Percentiles rank a stretch among this genome's conserved stretches.
These are phyloP conservation scores for Gossypium longicalyx DNA, from an alignment of 345 rosid species.

Conservation along the genomic window DNA sequence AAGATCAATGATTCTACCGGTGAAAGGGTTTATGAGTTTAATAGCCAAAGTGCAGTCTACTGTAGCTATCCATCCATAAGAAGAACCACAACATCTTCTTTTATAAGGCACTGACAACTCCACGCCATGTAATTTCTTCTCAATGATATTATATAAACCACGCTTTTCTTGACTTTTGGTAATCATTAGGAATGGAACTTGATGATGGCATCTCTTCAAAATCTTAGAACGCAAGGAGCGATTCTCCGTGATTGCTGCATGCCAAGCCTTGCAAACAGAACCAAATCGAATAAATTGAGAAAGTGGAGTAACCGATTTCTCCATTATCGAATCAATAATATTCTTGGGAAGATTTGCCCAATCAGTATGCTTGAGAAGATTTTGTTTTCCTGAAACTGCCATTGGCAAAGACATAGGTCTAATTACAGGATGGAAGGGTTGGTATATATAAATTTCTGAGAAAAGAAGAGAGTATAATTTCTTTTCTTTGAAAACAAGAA, in stretches of 20 bases:
- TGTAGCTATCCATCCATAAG: not conserved
- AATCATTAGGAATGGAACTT: not conserved
- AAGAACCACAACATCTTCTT: not conserved
- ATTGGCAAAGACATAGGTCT: not conserved
- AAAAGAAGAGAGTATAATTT: too few relatives aligned
- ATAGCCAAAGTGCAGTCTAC: not conserved
- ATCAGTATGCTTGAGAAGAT: not conserved
- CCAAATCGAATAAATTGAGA: not conserved
- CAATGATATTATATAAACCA: not conserved
- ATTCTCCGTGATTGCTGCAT: not conserved
- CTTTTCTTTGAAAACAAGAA: too few relatives aligned
- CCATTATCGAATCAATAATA: not conserved
- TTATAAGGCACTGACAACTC: not conserved
- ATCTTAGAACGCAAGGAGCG: not conserved
- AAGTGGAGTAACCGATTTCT: not conserved
- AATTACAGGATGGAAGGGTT: too few relatives aligned
- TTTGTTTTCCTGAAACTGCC: not conserved
- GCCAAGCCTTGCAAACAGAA: not conserved
- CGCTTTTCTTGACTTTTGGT: not conserved
- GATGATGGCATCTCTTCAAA: not conserved
- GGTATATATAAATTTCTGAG: too few relatives aligned
- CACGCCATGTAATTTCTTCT: not conserved
- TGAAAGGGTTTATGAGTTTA: slow-evolving; percentile 3
- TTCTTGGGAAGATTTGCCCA: not conserved
- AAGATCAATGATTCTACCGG: not conserved